Conservation (phyloP, 805 yeast species). For the Candida schatavii region DNA sequence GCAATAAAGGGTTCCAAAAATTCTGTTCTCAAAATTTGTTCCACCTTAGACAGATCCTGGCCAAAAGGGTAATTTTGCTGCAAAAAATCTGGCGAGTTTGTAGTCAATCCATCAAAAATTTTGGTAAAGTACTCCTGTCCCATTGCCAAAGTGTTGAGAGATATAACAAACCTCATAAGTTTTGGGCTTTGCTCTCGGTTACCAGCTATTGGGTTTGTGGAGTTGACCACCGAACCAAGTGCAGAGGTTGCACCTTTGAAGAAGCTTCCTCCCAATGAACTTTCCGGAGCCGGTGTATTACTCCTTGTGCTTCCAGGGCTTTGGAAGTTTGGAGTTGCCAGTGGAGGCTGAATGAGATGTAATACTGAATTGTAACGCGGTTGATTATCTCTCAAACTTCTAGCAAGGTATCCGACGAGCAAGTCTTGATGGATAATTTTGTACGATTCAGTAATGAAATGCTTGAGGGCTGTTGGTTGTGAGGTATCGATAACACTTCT, state of each 20-base stretch:
- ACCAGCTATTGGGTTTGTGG: slow-evolving; percentile 21
- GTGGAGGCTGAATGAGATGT: slow-evolving; percentile 13
- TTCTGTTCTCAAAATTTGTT: slow-evolving; percentile 27
- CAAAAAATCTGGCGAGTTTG: slow-evolving; percentile 19
- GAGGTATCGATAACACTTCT: slow-evolving; percentile 72
- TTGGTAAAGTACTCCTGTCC: slow-evolving; percentile 57
- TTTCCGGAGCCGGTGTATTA: slow-evolving; percentile 33
- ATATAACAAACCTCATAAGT: slow-evolving; percentile 58
- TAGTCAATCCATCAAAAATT: slow-evolving; percentile 43
- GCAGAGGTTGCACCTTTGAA: slow-evolving; percentile 45
- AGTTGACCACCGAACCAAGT: slow-evolving; percentile 41
- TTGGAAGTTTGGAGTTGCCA: slow-evolving; percentile 9
- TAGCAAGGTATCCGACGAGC: slow-evolving; percentile 46
- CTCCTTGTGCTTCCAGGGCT: slow-evolving; percentile 27
- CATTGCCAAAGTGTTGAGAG: slow-evolving; percentile 69
- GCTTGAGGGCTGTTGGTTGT: slow-evolving; percentile 52
- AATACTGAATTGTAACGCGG: slow-evolving; percentile 39
- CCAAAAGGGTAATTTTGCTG: slow-evolving; percentile 33
- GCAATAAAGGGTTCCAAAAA: slow-evolving; percentile 29
- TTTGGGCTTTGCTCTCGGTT: slow-evolving; percentile 35
- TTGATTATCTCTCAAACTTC: slow-evolving; percentile 34
- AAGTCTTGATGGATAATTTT: slow-evolving; percentile 64
- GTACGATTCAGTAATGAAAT: slow-evolving; percentile 52
- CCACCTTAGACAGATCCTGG: slow-evolving; percentile 31
- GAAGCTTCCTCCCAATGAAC: slow-evolving; percentile 26